A percentile compares a stretch with the other conserved stretches of the same genome.
Evolutionary conservation across 495 filamentous ascomycete genomes (phyloP).

Genomic region (Darksidea phi): DNA sequence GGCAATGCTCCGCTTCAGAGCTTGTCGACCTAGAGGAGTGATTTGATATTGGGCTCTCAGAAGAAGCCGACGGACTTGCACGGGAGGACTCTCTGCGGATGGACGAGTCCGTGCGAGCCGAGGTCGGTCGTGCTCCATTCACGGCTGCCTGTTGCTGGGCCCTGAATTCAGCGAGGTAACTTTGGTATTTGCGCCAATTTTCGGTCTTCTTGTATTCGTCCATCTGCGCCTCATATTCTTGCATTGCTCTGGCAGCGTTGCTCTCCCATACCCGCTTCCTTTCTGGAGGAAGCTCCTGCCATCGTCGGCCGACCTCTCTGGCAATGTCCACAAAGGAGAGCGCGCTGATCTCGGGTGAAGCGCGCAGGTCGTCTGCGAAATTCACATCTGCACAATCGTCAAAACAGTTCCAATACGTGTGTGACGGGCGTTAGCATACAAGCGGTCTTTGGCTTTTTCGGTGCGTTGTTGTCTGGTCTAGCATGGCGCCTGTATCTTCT

Average conservation of each 20-base stretch:
- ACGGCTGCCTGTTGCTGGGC: constrained; percentile 13
- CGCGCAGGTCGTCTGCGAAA: constrained; percentile 39
- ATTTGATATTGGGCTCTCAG: constrained; percentile 22
- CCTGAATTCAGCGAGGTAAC: constrained; percentile 35
- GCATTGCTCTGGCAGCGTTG: constrained; percentile 32
- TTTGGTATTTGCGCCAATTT: constrained; percentile 31
- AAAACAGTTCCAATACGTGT: not conserved
- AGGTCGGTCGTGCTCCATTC: constrained; percentile 2
- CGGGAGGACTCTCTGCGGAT: constrained; percentile 1
- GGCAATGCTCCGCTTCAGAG: constrained; percentile 21
- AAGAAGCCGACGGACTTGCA: constrained; percentile 18
- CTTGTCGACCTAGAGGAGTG: constrained; percentile 11
- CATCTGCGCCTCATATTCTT: constrained; percentile 34
- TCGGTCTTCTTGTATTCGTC: constrained; percentile 38
- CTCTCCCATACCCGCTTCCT: constrained; percentile 35
- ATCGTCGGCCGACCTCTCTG: constrained; percentile 34
- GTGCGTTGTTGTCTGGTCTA: constrained; percentile 34
- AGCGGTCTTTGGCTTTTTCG: constrained; percentile 40
- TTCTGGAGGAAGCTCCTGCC: constrained; percentile 29
- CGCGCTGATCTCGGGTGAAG: constrained; percentile 23
- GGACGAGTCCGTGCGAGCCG: not conserved
- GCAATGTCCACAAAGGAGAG: constrained; percentile 39
- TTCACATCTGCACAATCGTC: constrained; percentile 36
- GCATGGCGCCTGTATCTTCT: constrained; percentile 39
- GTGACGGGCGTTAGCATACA: constrained; percentile 17